Conservation (phyloP, 106 monocot genomes). For the Acorus gramineus region DNA sequence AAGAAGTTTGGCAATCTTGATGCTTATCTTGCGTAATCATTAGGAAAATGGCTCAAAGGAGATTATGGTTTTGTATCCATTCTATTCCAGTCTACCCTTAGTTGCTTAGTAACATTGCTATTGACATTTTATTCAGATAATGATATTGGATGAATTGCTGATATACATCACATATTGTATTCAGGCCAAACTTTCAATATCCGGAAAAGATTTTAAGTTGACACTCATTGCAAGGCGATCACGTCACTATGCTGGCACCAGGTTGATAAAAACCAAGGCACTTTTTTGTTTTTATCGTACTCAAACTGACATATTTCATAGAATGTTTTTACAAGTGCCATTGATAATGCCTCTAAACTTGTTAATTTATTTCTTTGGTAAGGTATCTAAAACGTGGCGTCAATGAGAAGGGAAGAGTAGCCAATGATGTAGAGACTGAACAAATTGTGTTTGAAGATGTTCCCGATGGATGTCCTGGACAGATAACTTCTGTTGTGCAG, state of each 20-base stretch:
- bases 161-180: slow-evolving; percentile 3
- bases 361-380: neutral
- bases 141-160: no score
- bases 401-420: slow-evolving; percentile 88
- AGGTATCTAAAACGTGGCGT: slow-evolving; percentile 94
- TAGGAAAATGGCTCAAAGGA: no score
- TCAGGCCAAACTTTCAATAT: slow-evolving; percentile 67
- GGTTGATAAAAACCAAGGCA: slow-evolving; percentile 23
- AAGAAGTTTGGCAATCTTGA: no score
- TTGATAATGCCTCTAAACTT: no score
- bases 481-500: slow-evolving; percentile 87
- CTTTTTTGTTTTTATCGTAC: neutral
- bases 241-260: slow-evolving; percentile 92
- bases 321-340: no score
- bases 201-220: slow-evolving; percentile 61
- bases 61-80: no score
- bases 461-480: slow-evolving; percentile 38
- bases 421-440: slow-evolving; percentile 99
- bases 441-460: slow-evolving; percentile 78
- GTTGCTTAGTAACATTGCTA: no score
- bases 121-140: no score
- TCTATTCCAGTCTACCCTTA: no score
- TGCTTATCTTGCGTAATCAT: no score
- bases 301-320: no score
- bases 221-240: slow-evolving; percentile 98